A percentile compares a stretch with the other conserved stretches of the same genome.
Evolutionary conservation across 2,329 filamentous ascomycete genomes (phyloP).

Genomic region (Purpureocillium takamizusanense): DNA sequence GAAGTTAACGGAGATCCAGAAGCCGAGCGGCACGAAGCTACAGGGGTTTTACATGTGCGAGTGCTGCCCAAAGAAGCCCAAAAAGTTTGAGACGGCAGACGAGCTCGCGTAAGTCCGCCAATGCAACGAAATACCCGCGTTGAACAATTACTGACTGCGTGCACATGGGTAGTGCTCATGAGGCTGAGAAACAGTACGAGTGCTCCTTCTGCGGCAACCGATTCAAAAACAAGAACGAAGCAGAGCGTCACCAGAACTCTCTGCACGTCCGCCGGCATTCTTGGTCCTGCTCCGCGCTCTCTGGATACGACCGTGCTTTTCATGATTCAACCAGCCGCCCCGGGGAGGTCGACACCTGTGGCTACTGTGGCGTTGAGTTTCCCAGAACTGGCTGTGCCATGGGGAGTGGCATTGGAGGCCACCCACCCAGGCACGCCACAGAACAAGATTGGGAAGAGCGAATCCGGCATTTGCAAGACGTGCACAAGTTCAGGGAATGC

Average conservation of each 20-base stretch:
- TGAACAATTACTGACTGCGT: neutral
- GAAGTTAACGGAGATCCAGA: constrained; percentile 41
- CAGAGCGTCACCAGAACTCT: constrained; percentile 91
- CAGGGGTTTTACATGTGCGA: constrained; percentile 64
- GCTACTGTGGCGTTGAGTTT: constrained; percentile 94
- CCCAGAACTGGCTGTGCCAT: constrained; percentile 36
- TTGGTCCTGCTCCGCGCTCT: constrained; percentile 90
- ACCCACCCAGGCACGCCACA: constrained; percentile 43
- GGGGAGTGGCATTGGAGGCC: constrained; percentile 23
- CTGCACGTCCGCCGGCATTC: constrained; percentile 87
- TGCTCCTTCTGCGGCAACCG: constrained; percentile 88
- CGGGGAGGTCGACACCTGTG: constrained; percentile 70
- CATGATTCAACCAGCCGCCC: constrained; percentile 66
- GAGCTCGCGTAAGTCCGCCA: constrained; percentile 74
- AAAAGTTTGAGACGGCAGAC: constrained; percentile 80
- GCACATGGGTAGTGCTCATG: constrained; percentile 68
- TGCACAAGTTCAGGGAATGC: constrained; percentile 96
- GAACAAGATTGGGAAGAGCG: constrained; percentile 84
- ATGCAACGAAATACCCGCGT: too few species aligned
- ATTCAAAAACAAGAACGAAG: constrained; percentile 99
- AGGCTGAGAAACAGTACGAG: constrained; percentile 92
- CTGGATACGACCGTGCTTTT: constrained; percentile 71
- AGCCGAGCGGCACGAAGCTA: constrained; percentile 36
- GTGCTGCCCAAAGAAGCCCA: constrained; percentile 94
- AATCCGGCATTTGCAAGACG: constrained; percentile 76